Conservation (phyloP, 306 rosid genomes). For the Glycyrrhiza uralensis region DNA sequence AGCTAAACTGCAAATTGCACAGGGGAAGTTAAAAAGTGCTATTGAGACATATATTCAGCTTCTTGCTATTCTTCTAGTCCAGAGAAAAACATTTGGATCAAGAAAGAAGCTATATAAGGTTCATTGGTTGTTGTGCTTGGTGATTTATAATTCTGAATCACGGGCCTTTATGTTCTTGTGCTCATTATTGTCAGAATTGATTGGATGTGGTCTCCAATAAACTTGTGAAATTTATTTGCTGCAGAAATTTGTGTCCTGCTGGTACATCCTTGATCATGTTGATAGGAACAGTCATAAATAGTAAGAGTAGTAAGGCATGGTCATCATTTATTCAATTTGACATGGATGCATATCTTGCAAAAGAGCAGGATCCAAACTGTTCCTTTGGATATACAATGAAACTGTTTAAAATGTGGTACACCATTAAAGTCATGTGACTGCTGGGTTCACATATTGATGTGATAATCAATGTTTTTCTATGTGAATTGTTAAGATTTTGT, state of each 20-base stretch:
- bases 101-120: slow-evolving; percentile 60
- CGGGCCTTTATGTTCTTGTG: slow-evolving; percentile 9
- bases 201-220: slow-evolving; percentile 11
- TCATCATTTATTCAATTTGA: slow-evolving; percentile 1
- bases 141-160: slow-evolving; percentile 3
- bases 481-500: not conserved
- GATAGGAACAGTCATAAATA: slow-evolving; percentile 7
- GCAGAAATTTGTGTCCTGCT: not conserved
- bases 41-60: slow-evolving; percentile 61
- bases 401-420: not conserved
- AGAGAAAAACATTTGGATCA: slow-evolving; percentile 59
- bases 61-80: slow-evolving; percentile 82
- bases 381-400: slow-evolving; percentile 1
- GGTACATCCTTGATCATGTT: not conserved
- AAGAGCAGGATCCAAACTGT: not conserved
- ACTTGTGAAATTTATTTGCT: not conserved
- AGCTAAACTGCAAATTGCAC: slow-evolving; percentile 79
- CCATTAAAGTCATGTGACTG: not conserved
- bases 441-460: not conserved
- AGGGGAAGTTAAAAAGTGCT: slow-evolving; percentile 67
- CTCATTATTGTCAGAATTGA: not conserved
- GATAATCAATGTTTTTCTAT: not conserved
- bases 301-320: not conserved
- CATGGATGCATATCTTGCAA: not conserved
- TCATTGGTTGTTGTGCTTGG: slow-evolving; percentile 2